These are phyloP conservation scores for Coniochaeta ligniaria DNA, from an alignment of 2,329 filamentous ascomycete species.

Conservation along the genomic window DNA sequence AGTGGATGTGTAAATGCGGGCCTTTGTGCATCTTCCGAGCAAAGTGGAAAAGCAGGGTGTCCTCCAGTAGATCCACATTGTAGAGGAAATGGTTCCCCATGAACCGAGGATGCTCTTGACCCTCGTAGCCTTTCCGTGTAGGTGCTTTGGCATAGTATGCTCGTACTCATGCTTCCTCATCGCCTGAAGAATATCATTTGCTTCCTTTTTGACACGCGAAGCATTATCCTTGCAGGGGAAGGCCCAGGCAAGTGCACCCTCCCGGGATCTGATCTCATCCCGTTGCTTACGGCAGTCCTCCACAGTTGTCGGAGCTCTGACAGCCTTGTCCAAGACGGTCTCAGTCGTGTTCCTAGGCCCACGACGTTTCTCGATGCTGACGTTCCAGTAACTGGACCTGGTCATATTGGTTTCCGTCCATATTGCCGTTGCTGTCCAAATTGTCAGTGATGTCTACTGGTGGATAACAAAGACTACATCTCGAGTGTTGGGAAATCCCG, in stretches of 20 bases:
- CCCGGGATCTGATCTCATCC: constrained; percentile 18
- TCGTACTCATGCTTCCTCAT: constrained; percentile 30
- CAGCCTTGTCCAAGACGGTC: too few relatives aligned
- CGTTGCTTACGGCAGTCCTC: too few relatives aligned
- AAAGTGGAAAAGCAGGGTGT: constrained; percentile 50
- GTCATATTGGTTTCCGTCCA: too few relatives aligned
- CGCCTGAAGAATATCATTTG: constrained; percentile 29
- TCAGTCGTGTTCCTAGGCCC: too few relatives aligned
- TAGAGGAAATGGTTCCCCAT: constrained; percentile 51
- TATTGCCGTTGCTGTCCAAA: too few relatives aligned
- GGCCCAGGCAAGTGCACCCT: constrained; percentile 33
- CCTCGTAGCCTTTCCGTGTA: constrained; percentile 26
- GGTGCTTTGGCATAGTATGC: constrained; percentile 22
- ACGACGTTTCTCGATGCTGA: too few relatives aligned
- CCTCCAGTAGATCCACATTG: constrained; percentile 43
- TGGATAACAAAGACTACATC: too few relatives aligned
- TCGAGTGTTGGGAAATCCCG: too few relatives aligned
- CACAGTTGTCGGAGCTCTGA: too few relatives aligned
- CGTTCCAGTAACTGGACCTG: too few relatives aligned
- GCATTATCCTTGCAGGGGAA: constrained; percentile 23
- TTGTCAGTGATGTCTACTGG: too few relatives aligned
- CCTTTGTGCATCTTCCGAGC: constrained; percentile 61
- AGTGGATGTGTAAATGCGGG: constrained; percentile 67
- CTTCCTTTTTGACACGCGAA: constrained; percentile 25
- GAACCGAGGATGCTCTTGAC: constrained; percentile 37